Percentiles rank a stretch among this genome's conserved stretches.
Conservation (phyloP, 1,139 yeast species). For the Protomyces lactucae-debilis region DNA sequence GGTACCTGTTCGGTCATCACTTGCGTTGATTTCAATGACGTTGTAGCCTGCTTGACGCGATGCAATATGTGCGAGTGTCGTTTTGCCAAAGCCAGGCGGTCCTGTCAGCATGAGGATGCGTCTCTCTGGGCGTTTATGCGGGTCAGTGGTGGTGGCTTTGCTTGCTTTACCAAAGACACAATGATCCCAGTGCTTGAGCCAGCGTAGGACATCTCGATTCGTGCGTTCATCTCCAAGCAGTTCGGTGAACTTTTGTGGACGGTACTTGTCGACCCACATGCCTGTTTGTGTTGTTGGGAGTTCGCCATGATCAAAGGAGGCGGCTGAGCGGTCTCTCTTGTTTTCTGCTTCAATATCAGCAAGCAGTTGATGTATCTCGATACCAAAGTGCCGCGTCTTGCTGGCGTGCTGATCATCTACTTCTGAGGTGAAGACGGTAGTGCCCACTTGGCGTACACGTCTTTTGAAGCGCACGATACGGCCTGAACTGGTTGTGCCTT, state of each 20-base stretch:
- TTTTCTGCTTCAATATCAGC: neutral
- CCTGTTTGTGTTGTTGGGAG: neutral
- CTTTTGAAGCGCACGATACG: neutral
- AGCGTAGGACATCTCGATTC: slow-evolving; percentile 63
- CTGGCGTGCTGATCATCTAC: slow-evolving; percentile 11
- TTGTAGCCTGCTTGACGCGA: slow-evolving; percentile 79
- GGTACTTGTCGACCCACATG: slow-evolving; percentile 68
- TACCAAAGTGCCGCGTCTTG: slow-evolving; percentile 15
- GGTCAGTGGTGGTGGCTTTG: slow-evolving; percentile 43
- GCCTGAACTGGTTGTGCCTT: slow-evolving; percentile 12
- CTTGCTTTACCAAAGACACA: slow-evolving; percentile 52
- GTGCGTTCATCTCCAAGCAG: slow-evolving; percentile 75
- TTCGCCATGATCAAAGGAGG: neutral
- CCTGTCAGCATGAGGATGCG: slow-evolving; percentile 76
- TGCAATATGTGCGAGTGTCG: slow-evolving; percentile 78
- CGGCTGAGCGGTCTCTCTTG: neutral
- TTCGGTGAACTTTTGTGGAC: slow-evolving; percentile 69
- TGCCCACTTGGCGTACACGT: slow-evolving; percentile 2
- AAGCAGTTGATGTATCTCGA: slow-evolving; percentile 2
- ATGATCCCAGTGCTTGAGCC: slow-evolving; percentile 79
- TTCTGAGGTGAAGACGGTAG: slow-evolving; percentile 2
- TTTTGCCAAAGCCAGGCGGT: slow-evolving; percentile 95
- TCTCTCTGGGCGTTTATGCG: slow-evolving; percentile 63
- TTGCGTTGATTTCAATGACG: slow-evolving; percentile 81
- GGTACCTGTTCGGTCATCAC: slow-evolving; percentile 68